A percentile compares a stretch with the other conserved stretches of the same genome.
Conservation (phyloP, 495 filamentous ascomycete genomes). For the Trichoderma reesei region DNA sequence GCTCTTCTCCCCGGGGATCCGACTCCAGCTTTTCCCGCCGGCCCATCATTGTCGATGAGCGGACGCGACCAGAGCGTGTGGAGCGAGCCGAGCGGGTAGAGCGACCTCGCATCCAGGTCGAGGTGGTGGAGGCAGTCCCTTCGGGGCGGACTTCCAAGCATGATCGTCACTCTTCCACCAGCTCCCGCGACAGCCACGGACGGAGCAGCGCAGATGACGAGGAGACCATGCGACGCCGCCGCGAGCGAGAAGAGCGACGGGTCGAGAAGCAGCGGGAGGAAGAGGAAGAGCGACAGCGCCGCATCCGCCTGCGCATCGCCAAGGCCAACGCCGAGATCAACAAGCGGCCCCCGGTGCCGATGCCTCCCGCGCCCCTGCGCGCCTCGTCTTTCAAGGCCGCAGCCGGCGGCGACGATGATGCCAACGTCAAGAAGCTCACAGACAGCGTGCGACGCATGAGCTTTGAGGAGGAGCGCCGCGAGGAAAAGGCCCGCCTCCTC, state of each 20-base stretch:
- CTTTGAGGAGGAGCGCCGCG: neutral
- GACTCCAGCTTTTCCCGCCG: constrained; percentile 6
- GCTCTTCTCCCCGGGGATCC: neutral
- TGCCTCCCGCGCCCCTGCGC: constrained; percentile 5
- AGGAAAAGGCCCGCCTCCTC: neutral
- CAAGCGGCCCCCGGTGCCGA: constrained; percentile 11
- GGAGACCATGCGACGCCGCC: neutral
- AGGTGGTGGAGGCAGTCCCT: constrained; percentile 7
- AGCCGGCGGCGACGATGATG: neutral
- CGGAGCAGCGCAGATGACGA: constrained; percentile 7
- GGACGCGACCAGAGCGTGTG: neutral
- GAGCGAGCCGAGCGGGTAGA: neutral
- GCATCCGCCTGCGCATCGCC: constrained; percentile 11
- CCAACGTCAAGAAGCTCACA: constrained; percentile 6
- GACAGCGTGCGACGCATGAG: constrained; percentile 7
- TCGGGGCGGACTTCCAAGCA: neutral
- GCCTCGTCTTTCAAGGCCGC: neutral
- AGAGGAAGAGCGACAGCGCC: constrained; percentile 5
- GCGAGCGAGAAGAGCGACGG: constrained; percentile 8
- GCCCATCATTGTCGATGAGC: constrained; percentile 13
- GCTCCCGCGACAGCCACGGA: constrained; percentile 10
- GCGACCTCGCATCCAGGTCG: constrained; percentile 9
- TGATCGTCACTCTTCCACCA: constrained; percentile 8
- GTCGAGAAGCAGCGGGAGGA: constrained; percentile 1
- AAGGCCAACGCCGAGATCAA: constrained; percentile 12